Percentiles rank a stretch among this genome's conserved stretches.
These are phyloP conservation scores for Prunus padus DNA, from an alignment of 306 rosid genomes.

Conservation along the genomic window DNA sequence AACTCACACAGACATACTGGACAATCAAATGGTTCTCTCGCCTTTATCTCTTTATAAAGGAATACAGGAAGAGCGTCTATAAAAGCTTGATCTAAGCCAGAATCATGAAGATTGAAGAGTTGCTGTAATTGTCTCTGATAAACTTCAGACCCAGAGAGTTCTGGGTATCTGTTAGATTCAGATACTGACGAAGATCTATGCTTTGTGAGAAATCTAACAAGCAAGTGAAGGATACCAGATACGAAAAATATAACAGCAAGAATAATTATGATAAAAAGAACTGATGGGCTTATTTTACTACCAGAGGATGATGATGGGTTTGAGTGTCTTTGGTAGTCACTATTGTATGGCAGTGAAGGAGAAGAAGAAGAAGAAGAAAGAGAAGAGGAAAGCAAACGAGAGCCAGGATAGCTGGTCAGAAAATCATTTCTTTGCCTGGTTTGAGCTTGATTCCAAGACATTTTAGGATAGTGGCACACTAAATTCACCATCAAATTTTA, in stretches of 20 bases:
- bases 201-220: constrained; percentile 62
- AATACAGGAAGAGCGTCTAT: constrained; percentile 89
- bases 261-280: constrained; percentile 67
- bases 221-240: constrained; percentile 71
- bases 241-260: constrained; percentile 73
- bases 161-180: constrained; percentile 63
- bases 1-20: constrained; percentile 93
- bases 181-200: constrained; percentile 54
- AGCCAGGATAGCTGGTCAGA: too few relatives aligned
- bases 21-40: constrained; percentile 85
- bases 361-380: constrained; percentile 30
- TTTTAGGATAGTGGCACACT: constrained; percentile 44
- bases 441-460: constrained; percentile 59
- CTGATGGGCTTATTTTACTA: constrained; percentile 59
- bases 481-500: constrained; percentile 21
- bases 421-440: constrained; percentile 29
- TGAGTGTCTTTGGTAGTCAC: too few relatives aligned
- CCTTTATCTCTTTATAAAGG: constrained; percentile 68
- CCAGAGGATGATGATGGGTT: constrained; percentile 47
- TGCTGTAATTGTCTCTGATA: constrained; percentile 86
- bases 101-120: constrained; percentile 89
- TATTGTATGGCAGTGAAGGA: too few relatives aligned
- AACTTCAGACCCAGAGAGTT: constrained; percentile 60
- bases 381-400: constrained; percentile 30
- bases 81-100: constrained; percentile 86